These are phyloP conservation scores for Colletotrichum sp. DNA, from an alignment of 2,329 filamentous ascomycete species.

Conservation along the genomic window DNA sequence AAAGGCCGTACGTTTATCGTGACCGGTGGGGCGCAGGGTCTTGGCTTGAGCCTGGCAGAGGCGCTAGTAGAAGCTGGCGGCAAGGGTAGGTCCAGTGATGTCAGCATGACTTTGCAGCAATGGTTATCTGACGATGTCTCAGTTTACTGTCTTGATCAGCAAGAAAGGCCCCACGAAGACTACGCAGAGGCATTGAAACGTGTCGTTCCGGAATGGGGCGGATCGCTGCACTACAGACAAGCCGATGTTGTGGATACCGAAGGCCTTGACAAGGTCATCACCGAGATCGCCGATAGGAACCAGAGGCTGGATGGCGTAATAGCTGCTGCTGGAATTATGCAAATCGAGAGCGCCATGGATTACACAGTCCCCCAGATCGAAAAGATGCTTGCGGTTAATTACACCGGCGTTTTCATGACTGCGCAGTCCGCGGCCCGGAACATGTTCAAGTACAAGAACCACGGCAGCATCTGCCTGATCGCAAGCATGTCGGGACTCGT, in stretches of 20 bases:
- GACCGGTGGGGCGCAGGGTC: conserved; percentile 73
- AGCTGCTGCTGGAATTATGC: conserved; percentile 72
- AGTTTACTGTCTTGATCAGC: conserved; percentile 64
- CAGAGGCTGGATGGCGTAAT: conserved; percentile 70
- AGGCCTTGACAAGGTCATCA: conserved; percentile 61
- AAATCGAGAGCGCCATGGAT: conserved; percentile 65
- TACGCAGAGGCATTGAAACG: conserved; percentile 66
- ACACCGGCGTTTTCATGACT: conserved; percentile 73
- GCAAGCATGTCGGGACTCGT: conserved; percentile 61
- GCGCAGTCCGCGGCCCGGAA: conserved; percentile 74
- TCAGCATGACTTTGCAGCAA: not conserved
- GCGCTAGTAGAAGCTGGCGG: conserved; percentile 78
- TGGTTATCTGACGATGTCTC: not conserved
- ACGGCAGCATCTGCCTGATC: conserved; percentile 62
- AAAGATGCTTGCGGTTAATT: conserved; percentile 72
- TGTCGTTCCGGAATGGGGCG: conserved; percentile 68
- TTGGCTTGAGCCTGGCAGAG: conserved; percentile 77
- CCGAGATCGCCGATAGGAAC: conserved; percentile 64
- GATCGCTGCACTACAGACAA: conserved; percentile 68
- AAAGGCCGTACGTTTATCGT: conserved; percentile 72
- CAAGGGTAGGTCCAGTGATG: conserved; percentile 47
- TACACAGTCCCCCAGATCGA: conserved; percentile 63
- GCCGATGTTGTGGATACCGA: conserved; percentile 70
- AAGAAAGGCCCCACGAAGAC: conserved; percentile 54
- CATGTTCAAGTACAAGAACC: conserved; percentile 55